These are phyloP conservation scores for Gastrolobium villosum DNA, from an alignment of 306 rosid genomes.

Conservation along the genomic window DNA sequence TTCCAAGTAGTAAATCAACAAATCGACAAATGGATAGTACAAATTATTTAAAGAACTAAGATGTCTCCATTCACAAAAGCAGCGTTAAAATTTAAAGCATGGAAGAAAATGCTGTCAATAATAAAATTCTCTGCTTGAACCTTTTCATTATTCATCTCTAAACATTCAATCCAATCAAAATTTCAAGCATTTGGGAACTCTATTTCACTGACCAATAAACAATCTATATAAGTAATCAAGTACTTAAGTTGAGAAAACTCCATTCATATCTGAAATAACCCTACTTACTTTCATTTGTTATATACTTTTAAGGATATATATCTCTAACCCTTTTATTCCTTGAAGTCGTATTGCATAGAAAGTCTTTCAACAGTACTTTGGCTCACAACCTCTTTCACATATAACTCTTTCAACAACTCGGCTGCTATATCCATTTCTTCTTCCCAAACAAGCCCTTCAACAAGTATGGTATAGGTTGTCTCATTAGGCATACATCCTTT, in stretches of 20 bases:
- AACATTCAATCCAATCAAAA: constrained; percentile 45
- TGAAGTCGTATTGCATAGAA: constrained; percentile 73
- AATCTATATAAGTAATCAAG: constrained; percentile 26
- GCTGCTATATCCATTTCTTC: constrained; percentile 73
- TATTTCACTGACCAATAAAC: constrained; percentile 35
- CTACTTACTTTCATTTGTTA: constrained; percentile 43
- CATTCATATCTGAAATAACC: constrained; percentile 39
- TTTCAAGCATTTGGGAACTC: constrained; percentile 45
- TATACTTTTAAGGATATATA: constrained; percentile 23
- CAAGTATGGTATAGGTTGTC: constrained; percentile 77
- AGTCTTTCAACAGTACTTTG: constrained; percentile 78
- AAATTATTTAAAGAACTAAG: neutral
- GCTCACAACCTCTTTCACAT: constrained; percentile 63
- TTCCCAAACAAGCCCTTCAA: constrained; percentile 87
- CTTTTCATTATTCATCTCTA: constrained; percentile 41
- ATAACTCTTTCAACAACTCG: constrained; percentile 68
- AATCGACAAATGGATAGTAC: constrained; percentile 11
- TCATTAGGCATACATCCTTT: constrained; percentile 81
- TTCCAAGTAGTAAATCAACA: constrained; percentile 19
- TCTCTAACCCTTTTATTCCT: constrained; percentile 55
- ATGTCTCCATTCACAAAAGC: constrained; percentile 19
- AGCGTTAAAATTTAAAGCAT: constrained; percentile 10
- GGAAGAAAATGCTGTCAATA: constrained; percentile 1
- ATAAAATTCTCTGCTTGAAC: constrained; percentile 12
- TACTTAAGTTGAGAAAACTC: constrained; percentile 33